Base-by-base conservation (phyloP, 2,329 filamentous ascomycete genomes). In the Fusarium udum region DNA sequence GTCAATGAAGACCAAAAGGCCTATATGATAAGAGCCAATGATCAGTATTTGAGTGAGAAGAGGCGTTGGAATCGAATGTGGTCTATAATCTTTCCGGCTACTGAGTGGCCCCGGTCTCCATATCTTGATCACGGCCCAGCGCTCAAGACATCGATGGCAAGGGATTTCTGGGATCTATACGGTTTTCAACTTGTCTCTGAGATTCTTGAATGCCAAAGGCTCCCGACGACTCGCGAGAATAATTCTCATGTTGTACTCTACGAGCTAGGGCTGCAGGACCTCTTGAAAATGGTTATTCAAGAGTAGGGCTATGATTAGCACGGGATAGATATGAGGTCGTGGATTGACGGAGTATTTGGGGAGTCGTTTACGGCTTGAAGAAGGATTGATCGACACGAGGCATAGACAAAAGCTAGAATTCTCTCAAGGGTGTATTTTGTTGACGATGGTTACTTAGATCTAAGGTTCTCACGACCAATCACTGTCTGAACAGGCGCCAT, bases 151-250 rank as follows among this genome's bases (percentile, higher is more conserved):
- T 67, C 64, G 0, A 67, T 52, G 51, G n/a, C 18, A 0, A 2
- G 36, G 1, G 64, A 67, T 7, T 67, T 58, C 0, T 65, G 61
- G 64, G n/a, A 12, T 24, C 4, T 52, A 7, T 34, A 34, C 0
- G 31, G 31, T 0, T n/a, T 6, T 12, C 48, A 51, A 4, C 16
- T 51, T 6, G 12, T 51, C 16, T 11, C 31, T 1, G 22, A 51
- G 22, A 6, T n/a, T 3, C 20, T 49, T 3, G 20, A n/a, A 1
- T 10, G 10, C 3, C 10, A 32, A 12, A 6, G 3, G 4, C 14
- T 12, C 3, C 10, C 7, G 3, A 4, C 13, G 0, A n/a, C 1
- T 1, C 13, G n/a, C 0, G 26, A 7, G 6, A 8, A 1, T 11
- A 31, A 14, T 5, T 3, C 4, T 14, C 15, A 51, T 11, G 0